These are phyloP conservation scores for Gloeopeniophorella convolvens DNA, from an alignment of 768 basidiomycete genomes.

Conservation along the genomic window DNA sequence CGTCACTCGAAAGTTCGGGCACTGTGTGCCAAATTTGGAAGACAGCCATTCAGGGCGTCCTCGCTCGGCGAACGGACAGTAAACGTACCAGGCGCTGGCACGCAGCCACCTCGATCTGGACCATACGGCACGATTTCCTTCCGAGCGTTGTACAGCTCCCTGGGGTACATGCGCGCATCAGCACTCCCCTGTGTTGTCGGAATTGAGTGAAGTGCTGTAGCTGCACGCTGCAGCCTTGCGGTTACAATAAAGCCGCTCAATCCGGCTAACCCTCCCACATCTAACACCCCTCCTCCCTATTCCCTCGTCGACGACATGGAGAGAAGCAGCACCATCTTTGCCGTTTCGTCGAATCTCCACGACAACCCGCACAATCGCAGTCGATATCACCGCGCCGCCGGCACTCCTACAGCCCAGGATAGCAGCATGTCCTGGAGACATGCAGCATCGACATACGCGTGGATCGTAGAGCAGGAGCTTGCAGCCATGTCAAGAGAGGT, in stretches of 20 bases:
- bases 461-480: constrained; percentile 49
- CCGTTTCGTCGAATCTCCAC: constrained; percentile 15
- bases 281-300: not conserved
- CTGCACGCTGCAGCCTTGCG: constrained; percentile 15
- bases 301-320: constrained; percentile 8
- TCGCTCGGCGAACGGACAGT: not conserved
- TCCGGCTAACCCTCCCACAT: not conserved
- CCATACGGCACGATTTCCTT: not conserved
- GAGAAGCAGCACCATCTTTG: constrained; percentile 17
- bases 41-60: not conserved
- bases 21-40: not conserved
- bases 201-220: not conserved
- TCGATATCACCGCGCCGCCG: constrained; percentile 2
- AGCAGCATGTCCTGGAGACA: constrained; percentile 25
- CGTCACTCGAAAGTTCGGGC: not conserved
- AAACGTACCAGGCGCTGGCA: constrained; percentile 4
- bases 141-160: not conserved
- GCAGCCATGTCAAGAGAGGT: constrained; percentile 37
- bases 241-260: constrained; percentile 3
- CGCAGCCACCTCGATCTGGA: not conserved
- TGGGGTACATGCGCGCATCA: constrained; percentile 1
- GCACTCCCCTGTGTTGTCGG: not conserved
- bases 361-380: constrained; percentile 10
- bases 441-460: constrained; percentile 28
- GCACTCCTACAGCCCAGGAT: not conserved